Conservation (phyloP, 1,139 yeast genomes). For the Candida frijolesensis region DNA sequence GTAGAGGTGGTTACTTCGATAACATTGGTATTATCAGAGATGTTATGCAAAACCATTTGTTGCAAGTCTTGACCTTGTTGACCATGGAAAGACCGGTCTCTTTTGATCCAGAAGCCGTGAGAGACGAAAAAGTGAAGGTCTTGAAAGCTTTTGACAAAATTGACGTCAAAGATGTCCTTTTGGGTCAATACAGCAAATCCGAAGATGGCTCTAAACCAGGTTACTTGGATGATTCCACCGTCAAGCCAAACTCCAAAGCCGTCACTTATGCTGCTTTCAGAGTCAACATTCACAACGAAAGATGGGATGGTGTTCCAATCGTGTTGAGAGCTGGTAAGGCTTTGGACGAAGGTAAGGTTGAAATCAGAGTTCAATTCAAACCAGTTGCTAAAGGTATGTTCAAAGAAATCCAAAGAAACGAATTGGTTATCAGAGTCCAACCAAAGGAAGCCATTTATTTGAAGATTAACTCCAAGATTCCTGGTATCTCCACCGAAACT, state of each 20-base stretch:
- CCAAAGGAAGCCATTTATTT: constrained; percentile 93
- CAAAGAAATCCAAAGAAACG: constrained; percentile 82
- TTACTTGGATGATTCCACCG: constrained; percentile 93
- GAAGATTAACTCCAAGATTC: constrained; percentile 89
- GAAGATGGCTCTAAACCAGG: constrained; percentile 89
- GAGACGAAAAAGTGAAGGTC: constrained; percentile 95
- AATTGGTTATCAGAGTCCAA: constrained; percentile 89
- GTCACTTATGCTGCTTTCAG: constrained; percentile 91
- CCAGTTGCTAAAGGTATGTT: constrained; percentile 84
- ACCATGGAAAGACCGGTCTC: constrained; percentile 96
- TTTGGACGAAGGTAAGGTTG: constrained; percentile 88
- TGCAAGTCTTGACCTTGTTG: constrained; percentile 87
- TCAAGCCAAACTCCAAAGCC: constrained; percentile 75
- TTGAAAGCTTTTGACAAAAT: constrained; percentile 79
- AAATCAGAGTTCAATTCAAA: constrained; percentile 89
- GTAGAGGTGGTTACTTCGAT: constrained; percentile 98
- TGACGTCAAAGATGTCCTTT: constrained; percentile 62
- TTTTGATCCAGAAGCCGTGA: constrained; percentile 86
- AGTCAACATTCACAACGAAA: constrained; percentile 78
- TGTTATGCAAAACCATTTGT: constrained; percentile 95
- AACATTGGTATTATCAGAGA: constrained; percentile 94
- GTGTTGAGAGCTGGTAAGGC: constrained; percentile 97
- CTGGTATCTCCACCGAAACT: constrained; percentile 83
- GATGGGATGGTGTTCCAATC: constrained; percentile 98
- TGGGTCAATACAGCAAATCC: constrained; percentile 88